Evolutionary conservation across 306 rosid species (phyloP).

Genomic region (Quercus dentata): DNA sequence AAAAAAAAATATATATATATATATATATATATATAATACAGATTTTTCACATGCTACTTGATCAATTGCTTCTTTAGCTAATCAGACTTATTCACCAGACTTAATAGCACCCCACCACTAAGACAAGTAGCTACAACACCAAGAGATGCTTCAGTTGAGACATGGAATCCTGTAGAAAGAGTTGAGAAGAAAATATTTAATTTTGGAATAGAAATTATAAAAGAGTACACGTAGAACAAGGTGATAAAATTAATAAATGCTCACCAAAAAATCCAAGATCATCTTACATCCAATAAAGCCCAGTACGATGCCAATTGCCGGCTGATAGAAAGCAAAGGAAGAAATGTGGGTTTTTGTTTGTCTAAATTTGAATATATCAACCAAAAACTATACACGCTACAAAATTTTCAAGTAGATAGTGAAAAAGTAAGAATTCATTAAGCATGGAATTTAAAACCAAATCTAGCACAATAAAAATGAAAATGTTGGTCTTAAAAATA

Average conservation of each 20-base stretch:
- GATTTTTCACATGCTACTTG: conserved; percentile 24
- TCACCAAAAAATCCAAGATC: conserved; percentile 86
- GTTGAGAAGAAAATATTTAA: conserved; percentile 14
- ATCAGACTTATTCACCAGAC: conserved; percentile 66
- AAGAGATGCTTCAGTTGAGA: conserved; percentile 89
- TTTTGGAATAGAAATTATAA: not conserved
- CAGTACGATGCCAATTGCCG: conserved; percentile 78
- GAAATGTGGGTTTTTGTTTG: not conserved
- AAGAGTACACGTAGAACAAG: not conserved
- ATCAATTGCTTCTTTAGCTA: conserved; percentile 30
- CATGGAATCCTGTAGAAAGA: conserved; percentile 59
- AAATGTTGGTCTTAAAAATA: not conserved
- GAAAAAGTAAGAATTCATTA: not conserved
- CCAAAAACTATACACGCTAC: not conserved
- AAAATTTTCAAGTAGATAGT: not conserved
- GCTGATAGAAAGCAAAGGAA: conserved; percentile 40
- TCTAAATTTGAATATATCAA: not conserved
- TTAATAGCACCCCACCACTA: conserved; percentile 67
- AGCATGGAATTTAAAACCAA: not conserved
- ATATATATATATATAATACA: not conserved
- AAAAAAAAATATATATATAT: no score
- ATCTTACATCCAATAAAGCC: conserved; percentile 85
- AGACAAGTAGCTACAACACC: conserved; percentile 88
- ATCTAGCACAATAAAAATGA: not conserved
- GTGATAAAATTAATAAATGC: conserved; percentile 19